phyloP scores from a whole-genome alignment of 2,329 filamentous ascomycete genomes.

The Hymenoscyphus infarciens region DNA sequence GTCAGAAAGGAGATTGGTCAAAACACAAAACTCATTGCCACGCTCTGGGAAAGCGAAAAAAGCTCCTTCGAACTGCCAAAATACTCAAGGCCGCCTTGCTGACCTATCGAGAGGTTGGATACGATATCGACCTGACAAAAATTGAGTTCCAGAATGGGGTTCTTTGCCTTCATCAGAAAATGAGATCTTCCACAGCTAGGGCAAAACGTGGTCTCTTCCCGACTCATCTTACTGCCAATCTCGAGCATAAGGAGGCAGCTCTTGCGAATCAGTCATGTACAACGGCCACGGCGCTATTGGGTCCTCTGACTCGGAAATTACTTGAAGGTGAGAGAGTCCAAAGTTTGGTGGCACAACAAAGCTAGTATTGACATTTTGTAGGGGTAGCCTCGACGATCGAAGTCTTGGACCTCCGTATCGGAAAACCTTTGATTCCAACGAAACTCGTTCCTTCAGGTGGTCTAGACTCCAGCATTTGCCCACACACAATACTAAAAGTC shows the following conservation, averaged over 20 bases:
- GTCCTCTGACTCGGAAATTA: neutral
- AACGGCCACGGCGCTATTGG: neutral
- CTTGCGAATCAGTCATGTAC: neutral
- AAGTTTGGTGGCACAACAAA: neutral
- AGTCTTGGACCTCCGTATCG: neutral
- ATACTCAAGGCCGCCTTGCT: constrained; percentile 3
- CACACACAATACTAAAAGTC: neutral
- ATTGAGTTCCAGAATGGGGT: constrained; percentile 5
- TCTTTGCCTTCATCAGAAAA: neutral
- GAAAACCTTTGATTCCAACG: neutral
- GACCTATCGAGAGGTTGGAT: neutral
- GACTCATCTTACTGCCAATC: neutral
- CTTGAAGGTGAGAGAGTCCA: neutral
- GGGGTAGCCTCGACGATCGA: neutral
- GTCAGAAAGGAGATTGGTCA: neutral
- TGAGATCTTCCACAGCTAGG: neutral
- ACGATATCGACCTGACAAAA: constrained; percentile 4
- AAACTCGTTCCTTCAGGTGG: neutral
- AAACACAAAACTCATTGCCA: neutral
- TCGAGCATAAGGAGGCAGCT: neutral
- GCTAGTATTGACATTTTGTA: neutral
- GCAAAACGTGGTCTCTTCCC: neutral
- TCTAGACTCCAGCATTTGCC: neutral
- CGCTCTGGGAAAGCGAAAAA: neutral
- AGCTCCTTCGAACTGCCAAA: neutral